These are phyloP conservation scores for Ophiocordyceps camponoti-floridani DNA, from an alignment of 2,329 filamentous ascomycete genomes.

Conservation along the genomic window DNA sequence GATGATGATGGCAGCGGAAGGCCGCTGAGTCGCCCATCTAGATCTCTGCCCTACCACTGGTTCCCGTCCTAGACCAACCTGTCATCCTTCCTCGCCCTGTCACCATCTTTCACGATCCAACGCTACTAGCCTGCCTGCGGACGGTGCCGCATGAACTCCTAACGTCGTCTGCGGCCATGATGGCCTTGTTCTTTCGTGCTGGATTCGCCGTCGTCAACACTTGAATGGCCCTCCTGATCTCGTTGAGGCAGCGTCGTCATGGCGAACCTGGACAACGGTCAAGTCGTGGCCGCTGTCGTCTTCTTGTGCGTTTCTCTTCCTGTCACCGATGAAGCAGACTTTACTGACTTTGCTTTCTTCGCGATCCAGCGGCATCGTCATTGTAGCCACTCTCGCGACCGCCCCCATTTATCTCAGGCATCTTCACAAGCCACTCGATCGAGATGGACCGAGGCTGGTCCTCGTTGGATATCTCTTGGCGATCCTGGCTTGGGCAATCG, in stretches of 20 bases:
- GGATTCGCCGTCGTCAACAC: background rate
- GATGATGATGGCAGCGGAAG: background rate
- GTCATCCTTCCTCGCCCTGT: background rate
- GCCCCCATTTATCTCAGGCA: conserved; percentile 27
- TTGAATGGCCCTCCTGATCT: conserved; percentile 9
- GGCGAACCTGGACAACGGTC: conserved; percentile 23
- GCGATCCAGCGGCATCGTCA: conserved; percentile 26
- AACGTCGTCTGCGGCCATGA: background rate
- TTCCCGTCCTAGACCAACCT: background rate
- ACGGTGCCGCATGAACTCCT: background rate
- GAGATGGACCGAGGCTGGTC: conserved; percentile 46
- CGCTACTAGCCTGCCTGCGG: background rate
- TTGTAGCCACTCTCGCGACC: conserved; percentile 30
- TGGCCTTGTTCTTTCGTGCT: background rate
- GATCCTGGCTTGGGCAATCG: conserved; percentile 33
- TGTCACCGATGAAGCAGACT: background rate
- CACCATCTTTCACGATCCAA: background rate
- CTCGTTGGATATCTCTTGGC: conserved; percentile 35
- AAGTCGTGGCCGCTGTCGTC: conserved; percentile 35
- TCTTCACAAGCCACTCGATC: conserved; percentile 28
- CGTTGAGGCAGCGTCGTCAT: conserved; percentile 15
- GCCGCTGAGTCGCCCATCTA: background rate
- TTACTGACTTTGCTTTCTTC: conserved; percentile 8
- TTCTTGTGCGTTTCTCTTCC: conserved; percentile 25
- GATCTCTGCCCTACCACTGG: background rate